Conservation (phyloP, 306 rosid genomes). For the Ziziphus jujuba region DNA sequence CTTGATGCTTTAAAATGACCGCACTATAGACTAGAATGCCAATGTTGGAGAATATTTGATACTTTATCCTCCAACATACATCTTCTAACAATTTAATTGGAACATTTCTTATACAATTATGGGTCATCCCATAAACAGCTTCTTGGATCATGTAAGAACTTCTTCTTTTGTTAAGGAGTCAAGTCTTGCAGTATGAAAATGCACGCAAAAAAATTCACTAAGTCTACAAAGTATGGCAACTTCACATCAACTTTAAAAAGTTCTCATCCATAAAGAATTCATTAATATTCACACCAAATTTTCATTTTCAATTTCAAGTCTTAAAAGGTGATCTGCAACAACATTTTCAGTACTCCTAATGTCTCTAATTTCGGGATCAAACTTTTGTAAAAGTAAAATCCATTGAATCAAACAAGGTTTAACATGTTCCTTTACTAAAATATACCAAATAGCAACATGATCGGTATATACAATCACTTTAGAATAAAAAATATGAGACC, state of each 20-base stretch:
- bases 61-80: not conserved
- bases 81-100: not conserved
- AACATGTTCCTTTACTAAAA: no score
- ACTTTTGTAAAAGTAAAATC: no score
- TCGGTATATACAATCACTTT: no score
- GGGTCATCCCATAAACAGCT: constrained; percentile 3
- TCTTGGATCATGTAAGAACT: not conserved
- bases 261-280: not conserved
- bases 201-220: not conserved
- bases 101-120: not conserved
- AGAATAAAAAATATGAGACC: no score
- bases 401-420: no score
- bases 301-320: not conserved
- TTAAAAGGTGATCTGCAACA: not conserved
- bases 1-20: not conserved
- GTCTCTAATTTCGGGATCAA: no score
- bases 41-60: not conserved
- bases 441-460: no score
- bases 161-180: not conserved
- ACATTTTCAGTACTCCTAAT: not conserved
- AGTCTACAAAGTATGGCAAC: not conserved
- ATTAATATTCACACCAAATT: no score
- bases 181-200: not conserved
- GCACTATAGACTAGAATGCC: not conserved
- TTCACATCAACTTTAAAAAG: not conserved